Evolutionary conservation across 2,329 filamentous ascomycete genomes (phyloP).

Genomic region (Ophiosphaerella narmari): DNA sequence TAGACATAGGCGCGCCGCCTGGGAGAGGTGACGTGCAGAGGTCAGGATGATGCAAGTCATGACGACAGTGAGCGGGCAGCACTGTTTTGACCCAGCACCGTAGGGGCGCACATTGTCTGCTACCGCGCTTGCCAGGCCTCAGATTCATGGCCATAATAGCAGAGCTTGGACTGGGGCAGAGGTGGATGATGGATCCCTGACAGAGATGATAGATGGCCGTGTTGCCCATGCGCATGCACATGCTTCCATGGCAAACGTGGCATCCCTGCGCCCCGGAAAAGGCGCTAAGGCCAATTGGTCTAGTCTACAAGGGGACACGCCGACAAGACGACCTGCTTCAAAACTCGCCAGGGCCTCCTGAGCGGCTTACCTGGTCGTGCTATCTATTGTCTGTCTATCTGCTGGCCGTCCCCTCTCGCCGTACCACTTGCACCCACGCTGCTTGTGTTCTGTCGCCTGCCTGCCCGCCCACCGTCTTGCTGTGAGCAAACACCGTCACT

Average conservation of each 20-base stretch:
- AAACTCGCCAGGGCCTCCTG: slow-evolving; percentile 33
- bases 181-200: slow-evolving; percentile 1
- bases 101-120: no score
- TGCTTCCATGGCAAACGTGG: neutral
- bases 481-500: neutral
- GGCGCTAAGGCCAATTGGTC: neutral
- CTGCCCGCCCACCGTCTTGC: slow-evolving; percentile 2
- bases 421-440: neutral
- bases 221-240: no score
- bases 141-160: no score
- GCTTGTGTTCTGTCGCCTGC: neutral
- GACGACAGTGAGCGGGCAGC: no score
- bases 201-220: no score
- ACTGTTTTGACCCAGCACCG: no score
- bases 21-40: neutral
- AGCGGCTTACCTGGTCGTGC: slow-evolving; percentile 11
- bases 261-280: neutral
- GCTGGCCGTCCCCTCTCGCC: slow-evolving; percentile 7
- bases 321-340: slow-evolving; percentile 29
- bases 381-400: slow-evolving; percentile 6
- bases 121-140: no score
- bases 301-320: slow-evolving; percentile 18
- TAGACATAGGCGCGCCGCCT: no score
- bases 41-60: no score
- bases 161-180: neutral